Evolutionary conservation across 768 basidiomycete genomes (phyloP), one percentile per base, ranked within the genome.

Genomic region (Phaeolepiota aurea): DNA sequence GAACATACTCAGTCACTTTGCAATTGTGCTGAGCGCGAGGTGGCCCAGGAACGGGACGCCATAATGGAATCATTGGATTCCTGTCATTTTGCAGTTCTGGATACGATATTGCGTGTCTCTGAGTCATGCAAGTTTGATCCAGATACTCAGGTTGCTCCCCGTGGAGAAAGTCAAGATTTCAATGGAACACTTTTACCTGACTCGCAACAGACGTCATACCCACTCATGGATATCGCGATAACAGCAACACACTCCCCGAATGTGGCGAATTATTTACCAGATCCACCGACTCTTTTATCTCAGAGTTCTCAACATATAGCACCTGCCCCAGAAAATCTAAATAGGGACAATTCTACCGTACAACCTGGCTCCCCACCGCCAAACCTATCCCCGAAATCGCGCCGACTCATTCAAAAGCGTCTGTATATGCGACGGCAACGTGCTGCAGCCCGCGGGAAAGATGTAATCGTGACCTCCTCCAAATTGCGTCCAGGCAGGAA

Each of bases 341-440:
- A 10, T 9, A 14, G 28, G 28, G 14, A 10, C 10, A 9, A 9
- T 11, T 35, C 34, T 10, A 16, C 11, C 10, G 16, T 10, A 10
- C 37, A 22, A 20, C 5, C 14, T 14, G n/a, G 12, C 10, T 30
- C 38, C 4, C 5, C 30, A 28, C 22, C 31, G 13, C 30, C 41
- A 23, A 35, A 48, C 21, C 34, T 50, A 3, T 43, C 35, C 16
- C 41, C 46, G 4, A 37, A 35, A 7, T 39, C 45, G 5, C 43
- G 46, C 16, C 41, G 49, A 13, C 49, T 46, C 33, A 46, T 74
- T 16, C 60, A 62, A 43, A 85, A 85, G 43, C 68, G 82, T 28
- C 61, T 87, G 4, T 74, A 82, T 47, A 87, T 87, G 85, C 76
- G 84, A 3, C 72, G 74, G 20, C 79, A 75, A 53, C 72, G 84